Evolutionary conservation across 805 yeast species (phyloP).

Genomic region (Wickerhamia fluorescens): DNA sequence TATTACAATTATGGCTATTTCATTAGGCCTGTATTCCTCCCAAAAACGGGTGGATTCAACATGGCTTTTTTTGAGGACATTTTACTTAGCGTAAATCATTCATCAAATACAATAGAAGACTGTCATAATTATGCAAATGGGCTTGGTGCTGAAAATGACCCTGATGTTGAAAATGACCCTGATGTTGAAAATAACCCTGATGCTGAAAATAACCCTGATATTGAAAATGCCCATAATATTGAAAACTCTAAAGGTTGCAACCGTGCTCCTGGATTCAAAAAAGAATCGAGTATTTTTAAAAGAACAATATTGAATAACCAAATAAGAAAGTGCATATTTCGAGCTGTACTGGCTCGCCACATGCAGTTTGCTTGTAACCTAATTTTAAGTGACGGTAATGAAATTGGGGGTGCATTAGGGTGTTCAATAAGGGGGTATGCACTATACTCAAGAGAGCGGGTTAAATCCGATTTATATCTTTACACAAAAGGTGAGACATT

Average conservation of each 20-base stretch:
- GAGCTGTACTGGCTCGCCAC: slow-evolving; percentile 57
- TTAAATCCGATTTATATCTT: slow-evolving; percentile 44
- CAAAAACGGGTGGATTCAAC: too few relatives aligned
- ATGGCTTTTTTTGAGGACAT: slow-evolving; percentile 47
- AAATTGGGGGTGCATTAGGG: slow-evolving; percentile 26
- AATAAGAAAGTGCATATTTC: slow-evolving; percentile 42
- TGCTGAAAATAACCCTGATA: too few relatives aligned
- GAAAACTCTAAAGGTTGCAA: neutral
- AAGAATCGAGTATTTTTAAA: slow-evolving; percentile 10
- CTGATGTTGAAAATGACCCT: slow-evolving; percentile 2
- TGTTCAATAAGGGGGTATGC: slow-evolving; percentile 71
- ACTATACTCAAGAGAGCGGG: slow-evolving; percentile 48
- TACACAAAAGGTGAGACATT: slow-evolving; percentile 47
- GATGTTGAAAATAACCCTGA: slow-evolving; percentile 10
- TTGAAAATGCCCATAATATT: slow-evolving; percentile 1
- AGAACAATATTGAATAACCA: slow-evolving; percentile 16
- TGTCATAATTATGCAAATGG: slow-evolving; percentile 15
- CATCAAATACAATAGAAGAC: slow-evolving; percentile 14
- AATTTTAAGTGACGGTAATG: slow-evolving; percentile 40
- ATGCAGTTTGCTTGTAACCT: slow-evolving; percentile 57
- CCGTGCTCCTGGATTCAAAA: slow-evolving; percentile 3
- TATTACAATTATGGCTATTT: slow-evolving; percentile 46
- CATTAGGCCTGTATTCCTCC: slow-evolving; percentile 59
- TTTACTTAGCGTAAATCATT: slow-evolving; percentile 42
- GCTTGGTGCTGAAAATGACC: slow-evolving; percentile 5